These are phyloP conservation scores for Dothideomycetes sp. DNA, from an alignment of 2,329 filamentous ascomycete genomes.

Conservation along the genomic window DNA sequence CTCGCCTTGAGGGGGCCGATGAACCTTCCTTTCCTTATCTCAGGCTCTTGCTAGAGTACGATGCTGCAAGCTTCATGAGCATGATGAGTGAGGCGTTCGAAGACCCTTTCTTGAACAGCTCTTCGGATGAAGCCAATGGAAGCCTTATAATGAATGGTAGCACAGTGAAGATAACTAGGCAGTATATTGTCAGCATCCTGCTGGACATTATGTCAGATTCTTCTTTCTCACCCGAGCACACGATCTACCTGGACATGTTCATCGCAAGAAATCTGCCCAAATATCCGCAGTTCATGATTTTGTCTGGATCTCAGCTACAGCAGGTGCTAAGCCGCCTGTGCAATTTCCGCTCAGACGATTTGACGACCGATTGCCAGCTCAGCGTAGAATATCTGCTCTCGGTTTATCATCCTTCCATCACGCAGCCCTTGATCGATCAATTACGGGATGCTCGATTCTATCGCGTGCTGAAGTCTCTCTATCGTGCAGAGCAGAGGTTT, in stretches of 20 bases:
- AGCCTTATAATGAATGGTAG: slow-evolving; percentile 14
- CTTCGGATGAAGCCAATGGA: slow-evolving; percentile 47
- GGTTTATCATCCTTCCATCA: slow-evolving; percentile 79
- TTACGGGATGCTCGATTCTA: slow-evolving; percentile 77
- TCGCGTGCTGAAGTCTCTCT: slow-evolving; percentile 82
- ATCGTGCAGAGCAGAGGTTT: slow-evolving; percentile 69
- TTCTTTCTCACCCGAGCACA: slow-evolving; percentile 69
- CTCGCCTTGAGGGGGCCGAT: slow-evolving; percentile 39
- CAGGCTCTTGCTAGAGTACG: slow-evolving; percentile 72
- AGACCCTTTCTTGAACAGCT: slow-evolving; percentile 82
- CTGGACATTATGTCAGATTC: slow-evolving; percentile 76
- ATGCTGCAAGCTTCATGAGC: slow-evolving; percentile 85
- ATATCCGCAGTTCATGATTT: slow-evolving; percentile 87
- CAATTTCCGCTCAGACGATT: slow-evolving; percentile 65
- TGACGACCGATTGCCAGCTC: slow-evolving; percentile 90
- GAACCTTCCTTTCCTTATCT: slow-evolving; percentile 80
- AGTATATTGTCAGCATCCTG: slow-evolving; percentile 85
- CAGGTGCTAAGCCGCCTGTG: slow-evolving; percentile 74
- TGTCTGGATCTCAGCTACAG: slow-evolving; percentile 77
- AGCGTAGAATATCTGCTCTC: slow-evolving; percentile 93
- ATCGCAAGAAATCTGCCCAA: slow-evolving; percentile 92
- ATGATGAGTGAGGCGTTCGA: slow-evolving; percentile 96
- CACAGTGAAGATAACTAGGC: slow-evolving; percentile 48
- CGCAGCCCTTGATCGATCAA: slow-evolving; percentile 61
- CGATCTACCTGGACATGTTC: slow-evolving; percentile 97